phyloP scores from a whole-genome alignment of 2,329 filamentous ascomycete genomes.

The Beauveria scarabaeidicola region DNA sequence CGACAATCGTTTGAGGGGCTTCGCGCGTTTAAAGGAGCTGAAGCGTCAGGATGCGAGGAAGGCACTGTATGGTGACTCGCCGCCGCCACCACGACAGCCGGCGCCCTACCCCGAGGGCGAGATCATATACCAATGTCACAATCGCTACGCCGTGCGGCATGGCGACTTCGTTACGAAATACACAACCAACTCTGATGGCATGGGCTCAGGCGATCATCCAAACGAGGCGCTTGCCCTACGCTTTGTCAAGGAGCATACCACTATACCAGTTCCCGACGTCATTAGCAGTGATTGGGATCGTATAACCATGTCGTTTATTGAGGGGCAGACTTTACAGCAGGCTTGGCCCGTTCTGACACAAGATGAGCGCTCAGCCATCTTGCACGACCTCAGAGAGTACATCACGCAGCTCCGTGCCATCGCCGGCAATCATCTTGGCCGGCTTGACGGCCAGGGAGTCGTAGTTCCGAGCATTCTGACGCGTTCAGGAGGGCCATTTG shows the following conservation, averaged over 20 bases:
- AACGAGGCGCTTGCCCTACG: constrained; percentile 15
- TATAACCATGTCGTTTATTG: constrained; percentile 19
- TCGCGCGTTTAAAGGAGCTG: neutral
- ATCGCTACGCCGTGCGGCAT: constrained; percentile 12
- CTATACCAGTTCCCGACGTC: constrained; percentile 20
- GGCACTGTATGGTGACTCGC: neutral
- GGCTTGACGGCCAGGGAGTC: constrained; percentile 17
- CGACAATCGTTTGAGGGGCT: neutral
- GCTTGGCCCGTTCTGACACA: constrained; percentile 16
- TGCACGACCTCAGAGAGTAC: constrained; percentile 18
- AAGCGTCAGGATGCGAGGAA: neutral
- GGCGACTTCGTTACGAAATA: constrained; percentile 17
- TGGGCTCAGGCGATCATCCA: constrained; percentile 13
- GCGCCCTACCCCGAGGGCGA: constrained; percentile 18
- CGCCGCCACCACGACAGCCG: neutral
- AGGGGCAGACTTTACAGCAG: constrained; percentile 19
- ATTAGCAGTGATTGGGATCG: constrained; percentile 20
- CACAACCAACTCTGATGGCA: constrained; percentile 13
- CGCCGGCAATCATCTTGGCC: constrained; percentile 15
- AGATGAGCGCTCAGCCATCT: constrained; percentile 14
- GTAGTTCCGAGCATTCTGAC: constrained; percentile 17
- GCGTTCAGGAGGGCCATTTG: constrained; percentile 18
- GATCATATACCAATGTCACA: constrained; percentile 11
- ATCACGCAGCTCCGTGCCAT: constrained; percentile 16
- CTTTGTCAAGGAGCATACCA: constrained; percentile 17